phyloP scores from a whole-genome alignment of 2,329 filamentous ascomycete genomes.

The Sphaerulina vaccinii region DNA sequence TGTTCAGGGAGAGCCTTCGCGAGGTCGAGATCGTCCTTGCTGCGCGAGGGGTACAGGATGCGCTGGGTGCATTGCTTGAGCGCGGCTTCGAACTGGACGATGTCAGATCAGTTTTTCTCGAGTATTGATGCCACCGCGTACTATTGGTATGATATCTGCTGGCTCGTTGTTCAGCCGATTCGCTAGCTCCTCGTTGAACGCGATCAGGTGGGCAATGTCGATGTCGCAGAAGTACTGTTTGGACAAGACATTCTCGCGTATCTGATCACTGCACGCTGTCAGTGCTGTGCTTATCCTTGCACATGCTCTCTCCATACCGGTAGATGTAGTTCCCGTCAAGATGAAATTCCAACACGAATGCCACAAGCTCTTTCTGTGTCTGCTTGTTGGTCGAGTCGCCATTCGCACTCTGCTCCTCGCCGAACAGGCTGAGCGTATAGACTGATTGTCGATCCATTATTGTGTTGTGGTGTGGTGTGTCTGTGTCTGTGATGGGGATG shows the following conservation, averaged over 20 bases:
- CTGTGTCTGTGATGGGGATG: neutral
- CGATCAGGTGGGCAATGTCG: conserved; percentile 92
- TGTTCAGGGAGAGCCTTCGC: conserved; percentile 65
- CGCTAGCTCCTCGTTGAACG: conserved; percentile 91
- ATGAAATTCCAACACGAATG: conserved; percentile 90
- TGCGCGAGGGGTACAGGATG: conserved; percentile 80
- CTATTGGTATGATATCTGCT: conserved; percentile 86
- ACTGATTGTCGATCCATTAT: conserved; percentile 84
- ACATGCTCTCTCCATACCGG: conserved; percentile 56
- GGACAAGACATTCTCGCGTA: conserved; percentile 88
- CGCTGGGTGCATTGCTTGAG: conserved; percentile 87
- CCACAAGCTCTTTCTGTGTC: conserved; percentile 75
- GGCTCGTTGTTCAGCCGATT: conserved; percentile 87
- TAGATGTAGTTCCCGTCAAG: conserved; percentile 95
- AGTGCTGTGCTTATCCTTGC: conserved; percentile 27
- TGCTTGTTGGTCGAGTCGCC: conserved; percentile 45
- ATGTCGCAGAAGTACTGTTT: conserved; percentile 96
- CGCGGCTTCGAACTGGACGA: conserved; percentile 77
- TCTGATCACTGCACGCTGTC: conserved; percentile 70
- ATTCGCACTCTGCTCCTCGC: conserved; percentile 35
- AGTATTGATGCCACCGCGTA: no score
- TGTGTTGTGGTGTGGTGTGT: conserved; percentile 7
- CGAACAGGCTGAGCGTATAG: conserved; percentile 80
- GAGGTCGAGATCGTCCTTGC: conserved; percentile 57
- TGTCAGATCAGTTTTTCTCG: conserved; percentile 26